A percentile compares a stretch with the other conserved stretches of the same genome.
phyloP scores from a whole-genome alignment of 305 asterid genomes.

The Fraxinus sp. region DNA sequence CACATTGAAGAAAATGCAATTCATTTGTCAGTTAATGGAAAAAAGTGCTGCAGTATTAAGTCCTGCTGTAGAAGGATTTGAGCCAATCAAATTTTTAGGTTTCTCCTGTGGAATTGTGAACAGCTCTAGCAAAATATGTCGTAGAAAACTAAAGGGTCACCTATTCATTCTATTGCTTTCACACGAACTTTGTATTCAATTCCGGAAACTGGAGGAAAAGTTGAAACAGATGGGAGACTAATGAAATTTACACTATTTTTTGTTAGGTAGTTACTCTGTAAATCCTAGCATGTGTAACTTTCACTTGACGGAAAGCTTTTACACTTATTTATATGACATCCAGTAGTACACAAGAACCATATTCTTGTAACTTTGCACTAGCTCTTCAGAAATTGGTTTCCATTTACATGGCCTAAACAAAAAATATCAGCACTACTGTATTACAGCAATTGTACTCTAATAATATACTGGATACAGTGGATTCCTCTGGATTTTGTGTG shows the following conservation, averaged over 20 bases:
- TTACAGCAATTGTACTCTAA: not conserved
- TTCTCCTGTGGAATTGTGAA: not conserved
- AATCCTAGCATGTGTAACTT: not conserved
- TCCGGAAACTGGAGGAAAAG: not conserved
- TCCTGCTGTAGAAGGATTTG: conserved; percentile 66
- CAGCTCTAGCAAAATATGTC: not conserved
- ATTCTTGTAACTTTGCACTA: not conserved
- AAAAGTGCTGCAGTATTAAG: conserved; percentile 55
- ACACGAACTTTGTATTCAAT: not conserved
- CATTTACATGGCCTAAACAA: not conserved
- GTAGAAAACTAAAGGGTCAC: not conserved
- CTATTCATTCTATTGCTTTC: not conserved
- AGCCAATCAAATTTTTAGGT: conserved; percentile 7
- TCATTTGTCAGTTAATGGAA: conserved; percentile 64
- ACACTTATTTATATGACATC: not conserved
- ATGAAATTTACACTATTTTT: not conserved
- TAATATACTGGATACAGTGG: not conserved
- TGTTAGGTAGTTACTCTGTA: not conserved
- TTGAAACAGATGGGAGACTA: not conserved
- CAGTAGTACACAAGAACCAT: not conserved
- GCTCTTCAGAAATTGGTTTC: not conserved
- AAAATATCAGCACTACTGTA: not conserved
- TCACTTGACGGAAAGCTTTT: not conserved
- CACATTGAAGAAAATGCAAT: conserved; percentile 49
- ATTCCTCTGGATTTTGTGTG: too few relatives aligned